phyloP scores from a whole-genome alignment of 2,329 filamentous ascomycete genomes.

The Bretziella fagacearum region DNA sequence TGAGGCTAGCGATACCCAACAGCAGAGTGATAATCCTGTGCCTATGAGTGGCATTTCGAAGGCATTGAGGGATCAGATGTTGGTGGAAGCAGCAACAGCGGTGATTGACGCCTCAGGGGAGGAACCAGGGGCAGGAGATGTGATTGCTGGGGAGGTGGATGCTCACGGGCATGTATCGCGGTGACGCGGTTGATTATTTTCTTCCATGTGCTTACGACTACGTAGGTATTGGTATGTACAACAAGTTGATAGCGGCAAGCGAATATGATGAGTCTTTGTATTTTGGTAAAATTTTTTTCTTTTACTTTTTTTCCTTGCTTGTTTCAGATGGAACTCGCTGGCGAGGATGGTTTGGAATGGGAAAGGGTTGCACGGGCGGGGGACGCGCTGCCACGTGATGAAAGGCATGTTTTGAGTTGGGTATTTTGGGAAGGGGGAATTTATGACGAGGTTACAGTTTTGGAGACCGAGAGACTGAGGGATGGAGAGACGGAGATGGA shows the following conservation, averaged over 20 bases:
- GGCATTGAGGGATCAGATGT: conserved; percentile 2
- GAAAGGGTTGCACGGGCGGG: too few species aligned
- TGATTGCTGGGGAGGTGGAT: conserved; percentile 14
- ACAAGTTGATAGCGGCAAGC: background rate
- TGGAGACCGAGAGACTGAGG: too few species aligned
- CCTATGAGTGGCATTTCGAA: background rate
- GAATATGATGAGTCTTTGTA: background rate
- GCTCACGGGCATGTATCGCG: conserved; percentile 10
- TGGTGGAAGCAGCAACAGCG: conserved; percentile 10
- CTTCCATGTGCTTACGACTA: too few species aligned
- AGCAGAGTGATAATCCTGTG: too few species aligned
- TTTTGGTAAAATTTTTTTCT: background rate
- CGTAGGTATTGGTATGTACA: background rate
- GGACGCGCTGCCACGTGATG: too few species aligned
- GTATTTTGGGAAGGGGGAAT: too few species aligned
- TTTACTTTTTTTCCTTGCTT: background rate
- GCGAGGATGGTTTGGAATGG: background rate
- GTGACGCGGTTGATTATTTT: too few species aligned
- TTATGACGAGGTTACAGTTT: too few species aligned
- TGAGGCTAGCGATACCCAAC: too few species aligned
- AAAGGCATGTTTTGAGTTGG: too few species aligned
- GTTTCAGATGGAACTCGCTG: background rate
- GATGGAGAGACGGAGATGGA: too few species aligned
- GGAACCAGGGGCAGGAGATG: conserved; percentile 13
- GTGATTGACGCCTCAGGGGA: conserved; percentile 15